Conservation (phyloP, 202 grass and related monocot species). For the Tripidium arundinaceum region DNA sequence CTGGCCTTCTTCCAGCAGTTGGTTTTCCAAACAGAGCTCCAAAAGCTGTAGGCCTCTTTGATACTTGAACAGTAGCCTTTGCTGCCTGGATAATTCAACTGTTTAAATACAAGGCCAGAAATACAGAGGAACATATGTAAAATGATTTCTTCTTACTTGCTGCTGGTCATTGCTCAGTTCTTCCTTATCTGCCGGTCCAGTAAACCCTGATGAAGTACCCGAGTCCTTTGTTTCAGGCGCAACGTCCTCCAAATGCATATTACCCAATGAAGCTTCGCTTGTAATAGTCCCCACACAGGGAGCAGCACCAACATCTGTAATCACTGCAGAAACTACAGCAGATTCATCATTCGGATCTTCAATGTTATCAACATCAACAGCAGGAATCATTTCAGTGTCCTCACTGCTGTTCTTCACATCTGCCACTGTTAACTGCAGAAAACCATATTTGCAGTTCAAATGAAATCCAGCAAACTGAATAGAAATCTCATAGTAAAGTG, state of each 20-base stretch:
- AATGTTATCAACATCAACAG: constrained; percentile 26
- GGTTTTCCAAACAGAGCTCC: constrained; percentile 84
- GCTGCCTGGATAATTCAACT: constrained; percentile 31
- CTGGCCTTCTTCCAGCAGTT: constrained; percentile 44
- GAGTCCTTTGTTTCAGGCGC: constrained; percentile 15
- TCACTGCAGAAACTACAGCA: constrained; percentile 31
- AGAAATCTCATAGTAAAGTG: background rate
- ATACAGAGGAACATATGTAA: constrained; percentile 7
- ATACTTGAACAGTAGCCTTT: constrained; percentile 68
- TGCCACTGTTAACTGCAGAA: constrained; percentile 37
- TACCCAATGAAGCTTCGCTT: constrained; percentile 14
- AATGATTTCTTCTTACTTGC: constrained; percentile 34
- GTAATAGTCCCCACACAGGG: constrained; percentile 20
- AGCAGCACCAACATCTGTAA: constrained; percentile 21
- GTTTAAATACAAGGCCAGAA: constrained; percentile 1
- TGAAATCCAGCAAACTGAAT: background rate
- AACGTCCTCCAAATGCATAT: constrained; percentile 30
- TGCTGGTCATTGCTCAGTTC: constrained; percentile 16
- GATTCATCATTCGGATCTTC: constrained; percentile 21
- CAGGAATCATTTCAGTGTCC: constrained; percentile 40
- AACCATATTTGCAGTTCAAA: constrained; percentile 25
- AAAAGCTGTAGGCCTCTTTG: constrained; percentile 69
- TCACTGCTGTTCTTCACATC: constrained; percentile 14
- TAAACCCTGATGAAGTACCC: background rate
- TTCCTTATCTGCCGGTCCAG: constrained; percentile 29